phyloP scores from a whole-genome alignment of 805 yeast species.

The Candida hungchunana region DNA sequence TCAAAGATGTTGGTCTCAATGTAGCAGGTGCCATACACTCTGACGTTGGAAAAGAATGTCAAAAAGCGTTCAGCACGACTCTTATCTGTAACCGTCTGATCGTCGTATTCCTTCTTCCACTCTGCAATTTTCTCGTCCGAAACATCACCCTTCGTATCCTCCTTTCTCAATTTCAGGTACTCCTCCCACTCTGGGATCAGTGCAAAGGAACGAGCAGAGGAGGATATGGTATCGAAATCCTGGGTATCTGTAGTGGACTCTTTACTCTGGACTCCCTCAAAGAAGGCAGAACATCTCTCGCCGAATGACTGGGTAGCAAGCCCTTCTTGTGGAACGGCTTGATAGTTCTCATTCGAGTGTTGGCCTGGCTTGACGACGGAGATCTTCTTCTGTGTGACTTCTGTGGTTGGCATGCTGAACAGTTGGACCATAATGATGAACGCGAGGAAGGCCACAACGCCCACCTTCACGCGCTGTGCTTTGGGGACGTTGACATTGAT shows the following conservation, averaged over 20 bases:
- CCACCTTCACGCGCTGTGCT: conserved; percentile 6
- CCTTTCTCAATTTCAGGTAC: conserved; percentile 2
- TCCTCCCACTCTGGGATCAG: conserved; percentile 4
- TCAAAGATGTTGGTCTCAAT: conserved; percentile 14
- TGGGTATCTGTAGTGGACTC: conserved; percentile 1
- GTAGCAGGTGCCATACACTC: conserved; percentile 24
- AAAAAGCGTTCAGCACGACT: conserved; percentile 6
- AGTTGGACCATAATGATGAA: conserved; percentile 7
- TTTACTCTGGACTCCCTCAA: conserved; percentile 7
- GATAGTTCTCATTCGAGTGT: conserved; percentile 11
- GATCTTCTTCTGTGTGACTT: conserved; percentile 2
- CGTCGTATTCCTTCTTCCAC: conserved; percentile 7
- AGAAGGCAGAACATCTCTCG: conserved; percentile 11
- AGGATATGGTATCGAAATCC: conserved; percentile 5
- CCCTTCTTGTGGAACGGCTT: background rate
- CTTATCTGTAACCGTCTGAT: conserved; percentile 1
- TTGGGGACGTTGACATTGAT: conserved; percentile 4
- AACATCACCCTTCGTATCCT: background rate
- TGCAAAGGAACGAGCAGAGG: background rate
- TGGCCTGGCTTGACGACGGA: conserved; percentile 10
- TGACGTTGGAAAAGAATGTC: conserved; percentile 15
- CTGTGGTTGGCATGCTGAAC: background rate
- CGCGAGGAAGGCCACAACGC: conserved; percentile 3
- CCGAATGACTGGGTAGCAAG: conserved; percentile 1
- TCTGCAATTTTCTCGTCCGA: conserved; percentile 3